A percentile compares a stretch with the other conserved stretches of the same genome.
These are phyloP conservation scores for Aureobasidium sp. DNA, from an alignment of 2,329 filamentous ascomycete genomes.

Conservation along the genomic window DNA sequence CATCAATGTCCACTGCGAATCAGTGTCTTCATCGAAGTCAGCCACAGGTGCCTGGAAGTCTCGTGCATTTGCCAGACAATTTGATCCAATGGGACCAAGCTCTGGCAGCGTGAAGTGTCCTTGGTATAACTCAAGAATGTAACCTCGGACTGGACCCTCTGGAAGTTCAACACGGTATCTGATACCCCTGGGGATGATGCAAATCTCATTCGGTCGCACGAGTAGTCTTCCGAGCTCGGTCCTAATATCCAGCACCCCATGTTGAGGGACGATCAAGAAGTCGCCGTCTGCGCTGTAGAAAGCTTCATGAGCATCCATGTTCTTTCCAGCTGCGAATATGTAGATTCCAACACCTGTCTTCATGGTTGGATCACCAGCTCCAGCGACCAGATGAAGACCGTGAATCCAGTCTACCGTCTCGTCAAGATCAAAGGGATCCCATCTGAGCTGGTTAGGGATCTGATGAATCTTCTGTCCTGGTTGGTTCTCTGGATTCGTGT, in stretches of 20 bases:
- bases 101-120: constrained; percentile 60
- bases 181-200: constrained; percentile 59
- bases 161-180: constrained; percentile 56
- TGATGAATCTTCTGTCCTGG: constrained; percentile 57
- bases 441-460: constrained; percentile 74
- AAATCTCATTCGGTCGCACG: constrained; percentile 62
- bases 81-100: constrained; percentile 59
- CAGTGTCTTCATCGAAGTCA: constrained; percentile 48
- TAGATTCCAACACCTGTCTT: constrained; percentile 76
- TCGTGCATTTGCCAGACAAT: constrained; percentile 57
- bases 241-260: constrained; percentile 59
- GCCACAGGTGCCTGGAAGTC: constrained; percentile 61
- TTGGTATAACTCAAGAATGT: constrained; percentile 61
- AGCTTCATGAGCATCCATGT: constrained; percentile 66
- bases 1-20: constrained; percentile 50
- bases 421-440: constrained; percentile 71
- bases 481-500: constrained; percentile 44
- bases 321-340: constrained; percentile 70
- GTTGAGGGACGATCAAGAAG: constrained; percentile 58
- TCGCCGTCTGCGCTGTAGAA: constrained; percentile 78
- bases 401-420: constrained; percentile 62
- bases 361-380: constrained; percentile 69
- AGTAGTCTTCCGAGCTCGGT: constrained; percentile 60
- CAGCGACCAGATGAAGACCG: constrained; percentile 64
- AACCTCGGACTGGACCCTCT: constrained; percentile 55